phyloP scores from a whole-genome alignment of 306 rosid genomes.

The Vigna reflexopilosa region DNA sequence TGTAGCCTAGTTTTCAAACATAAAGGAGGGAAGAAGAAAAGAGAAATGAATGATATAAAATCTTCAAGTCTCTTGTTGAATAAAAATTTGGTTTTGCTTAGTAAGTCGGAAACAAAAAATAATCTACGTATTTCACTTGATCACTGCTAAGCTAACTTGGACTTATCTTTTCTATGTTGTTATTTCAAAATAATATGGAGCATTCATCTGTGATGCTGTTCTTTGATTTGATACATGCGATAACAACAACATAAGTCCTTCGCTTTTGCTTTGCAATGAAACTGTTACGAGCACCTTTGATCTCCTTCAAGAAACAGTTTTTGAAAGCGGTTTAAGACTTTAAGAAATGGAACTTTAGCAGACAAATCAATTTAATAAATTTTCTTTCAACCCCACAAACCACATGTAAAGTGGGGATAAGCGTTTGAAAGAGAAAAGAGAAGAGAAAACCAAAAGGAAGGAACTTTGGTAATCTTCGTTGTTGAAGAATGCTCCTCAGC shows the following conservation, averaged over 20 bases:
- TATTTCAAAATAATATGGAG: conserved; percentile 19
- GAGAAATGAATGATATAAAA: neutral
- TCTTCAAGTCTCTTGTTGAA: neutral
- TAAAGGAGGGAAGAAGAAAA: neutral
- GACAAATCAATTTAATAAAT: conserved; percentile 38
- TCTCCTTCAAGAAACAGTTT: conserved; percentile 39
- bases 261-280: conserved; percentile 30
- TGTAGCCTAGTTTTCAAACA: conserved; percentile 26
- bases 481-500: conserved; percentile 47
- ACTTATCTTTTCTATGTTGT: conserved; percentile 29
- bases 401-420: conserved; percentile 41
- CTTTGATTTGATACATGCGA: conserved; percentile 31
- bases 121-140: conserved; percentile 20
- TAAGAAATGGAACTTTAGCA: conserved; percentile 37
- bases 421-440: conserved; percentile 12
- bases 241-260: conserved; percentile 9
- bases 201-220: conserved; percentile 24
- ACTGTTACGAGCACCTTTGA: conserved; percentile 37
- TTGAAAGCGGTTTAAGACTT: conserved; percentile 34
- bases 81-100: neutral
- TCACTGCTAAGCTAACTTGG: conserved; percentile 33
- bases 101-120: neutral
- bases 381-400: conserved; percentile 42
- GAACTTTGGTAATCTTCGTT: conserved; percentile 40
- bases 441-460: neutral